Conservation (phyloP, 177 flowering plant species). For the Vitis hybrid region DNA sequence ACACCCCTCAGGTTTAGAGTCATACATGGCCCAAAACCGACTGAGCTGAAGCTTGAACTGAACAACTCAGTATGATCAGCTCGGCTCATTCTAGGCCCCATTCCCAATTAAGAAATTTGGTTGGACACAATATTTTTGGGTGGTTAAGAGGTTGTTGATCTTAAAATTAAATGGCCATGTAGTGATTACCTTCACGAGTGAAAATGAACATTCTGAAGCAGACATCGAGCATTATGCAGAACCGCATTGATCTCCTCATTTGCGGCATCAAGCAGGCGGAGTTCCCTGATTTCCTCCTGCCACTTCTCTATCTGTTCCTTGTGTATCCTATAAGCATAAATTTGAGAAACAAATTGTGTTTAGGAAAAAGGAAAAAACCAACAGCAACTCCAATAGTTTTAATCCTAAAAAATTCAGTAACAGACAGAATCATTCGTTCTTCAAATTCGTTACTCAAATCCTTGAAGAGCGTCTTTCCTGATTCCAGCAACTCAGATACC, state of each 20-base stretch:
- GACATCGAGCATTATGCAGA: slow-evolving; percentile 57
- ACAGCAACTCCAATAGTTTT: not conserved
- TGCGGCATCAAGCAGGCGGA: slow-evolving; percentile 63
- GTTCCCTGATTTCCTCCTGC: slow-evolving; percentile 83
- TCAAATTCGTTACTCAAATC: slow-evolving; percentile 74
- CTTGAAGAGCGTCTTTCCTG: slow-evolving; percentile 67
- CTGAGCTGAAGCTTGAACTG: too few species aligned
- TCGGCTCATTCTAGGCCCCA: too few species aligned
- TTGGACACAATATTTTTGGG: too few species aligned
- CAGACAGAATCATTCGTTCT: slow-evolving; percentile 73
- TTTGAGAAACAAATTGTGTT: not conserved
- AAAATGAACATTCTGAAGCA: slow-evolving; percentile 48
- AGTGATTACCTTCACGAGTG: slow-evolving; percentile 32
- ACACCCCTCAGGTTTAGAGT: too few species aligned
- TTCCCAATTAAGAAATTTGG: too few species aligned
- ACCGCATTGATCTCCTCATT: slow-evolving; percentile 60
- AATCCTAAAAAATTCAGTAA: not conserved
- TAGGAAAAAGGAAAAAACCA: not conserved
- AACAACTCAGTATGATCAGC: too few species aligned
- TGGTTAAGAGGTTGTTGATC: too few species aligned
- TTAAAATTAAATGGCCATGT: too few species aligned
- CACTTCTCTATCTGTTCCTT: slow-evolving; percentile 79
- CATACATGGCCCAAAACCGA: too few species aligned
- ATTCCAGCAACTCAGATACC: slow-evolving; percentile 80
- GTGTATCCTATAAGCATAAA: slow-evolving; percentile 54